These are phyloP conservation scores for Hansenula sp. DNA, from an alignment of 1,139 yeast genomes.

Conservation along the genomic window DNA sequence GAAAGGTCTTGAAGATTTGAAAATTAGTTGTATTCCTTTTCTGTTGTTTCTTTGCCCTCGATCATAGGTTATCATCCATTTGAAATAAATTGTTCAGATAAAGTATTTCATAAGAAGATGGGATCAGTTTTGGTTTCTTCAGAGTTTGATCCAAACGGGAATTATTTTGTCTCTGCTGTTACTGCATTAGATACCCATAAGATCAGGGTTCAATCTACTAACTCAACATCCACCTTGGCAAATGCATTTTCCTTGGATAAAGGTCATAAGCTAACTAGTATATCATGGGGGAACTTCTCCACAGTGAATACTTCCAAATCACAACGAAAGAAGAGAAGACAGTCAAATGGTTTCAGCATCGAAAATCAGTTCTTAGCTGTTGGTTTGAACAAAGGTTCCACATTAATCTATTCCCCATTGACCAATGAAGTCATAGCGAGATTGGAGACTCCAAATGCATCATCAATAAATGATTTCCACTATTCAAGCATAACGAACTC, in stretches of 20 bases:
- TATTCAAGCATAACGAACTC: constrained; percentile 38
- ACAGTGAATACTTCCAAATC: constrained; percentile 17
- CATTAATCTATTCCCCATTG: constrained; percentile 66
- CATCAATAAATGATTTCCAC: constrained; percentile 52
- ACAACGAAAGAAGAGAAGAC: constrained; percentile 28
- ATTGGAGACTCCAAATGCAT: constrained; percentile 46
- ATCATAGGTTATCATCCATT: not conserved
- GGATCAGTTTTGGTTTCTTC: constrained; percentile 15
- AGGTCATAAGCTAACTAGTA: constrained; percentile 44
- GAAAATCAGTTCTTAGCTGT: constrained; percentile 49
- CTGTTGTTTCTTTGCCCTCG: not conserved
- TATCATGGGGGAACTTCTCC: constrained; percentile 51
- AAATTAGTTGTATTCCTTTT: no score
- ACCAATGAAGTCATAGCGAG: constrained; percentile 52
- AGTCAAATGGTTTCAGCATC: constrained; percentile 21
- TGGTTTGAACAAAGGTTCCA: constrained; percentile 64
- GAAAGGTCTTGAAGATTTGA: not conserved
- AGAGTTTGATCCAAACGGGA: constrained; percentile 40
- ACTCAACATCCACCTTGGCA: constrained; percentile 38
- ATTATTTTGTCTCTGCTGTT: constrained; percentile 61
- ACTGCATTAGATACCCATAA: constrained; percentile 74
- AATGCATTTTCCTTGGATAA: constrained; percentile 48
- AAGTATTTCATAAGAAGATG: constrained; percentile 3
- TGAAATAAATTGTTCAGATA: not conserved
- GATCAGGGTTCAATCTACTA: constrained; percentile 59